These are phyloP conservation scores for Paraphoma chrysanthemicola DNA, from an alignment of 2,329 filamentous ascomycete species.

Conservation along the genomic window DNA sequence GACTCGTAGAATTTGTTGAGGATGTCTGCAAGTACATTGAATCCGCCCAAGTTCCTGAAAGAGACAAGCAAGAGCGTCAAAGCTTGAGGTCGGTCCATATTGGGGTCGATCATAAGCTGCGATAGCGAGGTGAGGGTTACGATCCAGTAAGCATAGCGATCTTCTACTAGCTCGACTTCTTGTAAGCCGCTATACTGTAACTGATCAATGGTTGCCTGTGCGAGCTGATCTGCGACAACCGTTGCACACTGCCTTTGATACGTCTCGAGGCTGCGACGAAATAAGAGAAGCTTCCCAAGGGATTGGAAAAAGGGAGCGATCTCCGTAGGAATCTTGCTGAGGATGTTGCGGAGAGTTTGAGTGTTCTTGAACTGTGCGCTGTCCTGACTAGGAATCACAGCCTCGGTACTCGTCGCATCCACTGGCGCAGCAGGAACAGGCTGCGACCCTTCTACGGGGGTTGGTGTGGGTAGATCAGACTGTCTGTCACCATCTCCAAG, in stretches of 20 bases:
- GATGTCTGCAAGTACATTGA: conserved; percentile 76
- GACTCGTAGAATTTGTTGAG: conserved; percentile 72
- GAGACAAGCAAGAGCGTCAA: conserved; percentile 80
- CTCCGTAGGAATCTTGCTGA: conserved; percentile 78
- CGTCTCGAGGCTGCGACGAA: conserved; percentile 73
- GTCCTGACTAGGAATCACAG: conserved; percentile 27
- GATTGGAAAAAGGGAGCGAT: conserved; percentile 88
- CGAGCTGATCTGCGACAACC: conserved; percentile 72
- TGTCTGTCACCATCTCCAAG: conserved; percentile 31
- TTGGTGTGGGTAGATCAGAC: no score
- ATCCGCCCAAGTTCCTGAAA: conserved; percentile 82
- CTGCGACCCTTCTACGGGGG: conserved; percentile 8
- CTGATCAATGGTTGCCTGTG: conserved; percentile 72
- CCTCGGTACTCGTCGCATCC: conserved; percentile 1
- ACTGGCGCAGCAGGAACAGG: conserved; percentile 5
- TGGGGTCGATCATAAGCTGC: conserved; percentile 78
- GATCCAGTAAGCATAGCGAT: conserved; percentile 79
- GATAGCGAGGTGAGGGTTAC: conserved; percentile 79
- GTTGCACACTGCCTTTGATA: conserved; percentile 67
- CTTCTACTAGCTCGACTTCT: conserved; percentile 61
- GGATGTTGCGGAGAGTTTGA: conserved; percentile 74
- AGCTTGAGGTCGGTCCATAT: conserved; percentile 48
- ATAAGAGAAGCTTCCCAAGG: conserved; percentile 80
- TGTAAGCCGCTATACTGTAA: conserved; percentile 61
- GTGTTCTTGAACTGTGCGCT: conserved; percentile 73